Evolutionary conservation across 176 grass and related monocot species (phyloP).

Genomic region (Pontederia crassipes): DNA sequence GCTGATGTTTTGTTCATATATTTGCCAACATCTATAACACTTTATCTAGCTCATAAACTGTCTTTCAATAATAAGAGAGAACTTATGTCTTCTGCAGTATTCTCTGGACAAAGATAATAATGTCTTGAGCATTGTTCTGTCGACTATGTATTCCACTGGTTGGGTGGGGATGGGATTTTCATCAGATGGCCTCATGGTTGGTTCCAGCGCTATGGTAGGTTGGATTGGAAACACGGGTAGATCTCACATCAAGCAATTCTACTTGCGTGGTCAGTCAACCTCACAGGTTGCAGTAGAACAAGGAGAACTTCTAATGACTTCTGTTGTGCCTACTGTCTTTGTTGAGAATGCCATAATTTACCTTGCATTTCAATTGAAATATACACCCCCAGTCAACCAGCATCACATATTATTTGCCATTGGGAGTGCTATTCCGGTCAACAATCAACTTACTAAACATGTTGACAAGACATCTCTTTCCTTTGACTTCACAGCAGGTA

Average conservation of each 20-base stretch:
- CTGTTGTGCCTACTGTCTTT: constrained; percentile 45
- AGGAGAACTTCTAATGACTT: constrained; percentile 51
- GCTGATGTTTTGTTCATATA: no score
- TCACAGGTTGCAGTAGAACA: constrained; percentile 39
- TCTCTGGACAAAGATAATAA: constrained; percentile 62
- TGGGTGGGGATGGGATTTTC: constrained; percentile 97
- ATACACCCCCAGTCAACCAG: constrained; percentile 34
- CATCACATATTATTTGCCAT: constrained; percentile 76
- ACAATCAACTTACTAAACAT: constrained; percentile 58
- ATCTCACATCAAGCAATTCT: constrained; percentile 60
- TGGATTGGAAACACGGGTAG: constrained; percentile 77
- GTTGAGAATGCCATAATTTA: constrained; percentile 84
- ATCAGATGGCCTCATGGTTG: constrained; percentile 63
- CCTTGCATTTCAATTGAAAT: constrained; percentile 63
- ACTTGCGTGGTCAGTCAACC: constrained; percentile 31
- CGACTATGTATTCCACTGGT: constrained; percentile 60
- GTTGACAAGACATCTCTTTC: constrained; percentile 69
- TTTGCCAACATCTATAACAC: no score
- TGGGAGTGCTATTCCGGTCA: constrained; percentile 48
- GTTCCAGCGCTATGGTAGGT: constrained; percentile 89
- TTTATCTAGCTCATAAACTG: background rate
- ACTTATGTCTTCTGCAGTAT: constrained; percentile 44
- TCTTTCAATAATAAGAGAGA: background rate
- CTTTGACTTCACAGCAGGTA: constrained; percentile 87
- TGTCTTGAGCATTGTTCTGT: constrained; percentile 68